These are phyloP conservation scores for Sclerotinia minor DNA, from an alignment of 2,329 filamentous ascomycete species.

Conservation along the genomic window DNA sequence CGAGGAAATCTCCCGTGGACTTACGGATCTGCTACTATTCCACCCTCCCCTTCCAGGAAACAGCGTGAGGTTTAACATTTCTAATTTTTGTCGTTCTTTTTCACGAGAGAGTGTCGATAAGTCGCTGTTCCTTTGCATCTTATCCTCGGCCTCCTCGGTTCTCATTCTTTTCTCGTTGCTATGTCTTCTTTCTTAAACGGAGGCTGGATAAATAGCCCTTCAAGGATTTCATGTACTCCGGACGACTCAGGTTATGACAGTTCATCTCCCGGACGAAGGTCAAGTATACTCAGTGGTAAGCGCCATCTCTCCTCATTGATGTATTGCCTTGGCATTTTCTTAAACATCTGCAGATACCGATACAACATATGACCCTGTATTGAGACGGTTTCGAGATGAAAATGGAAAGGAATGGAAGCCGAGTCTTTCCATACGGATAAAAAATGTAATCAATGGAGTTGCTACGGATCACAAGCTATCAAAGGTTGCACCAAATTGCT, in stretches of 20 bases:
- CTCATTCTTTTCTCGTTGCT: constrained; percentile 28
- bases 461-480: constrained; percentile 8
- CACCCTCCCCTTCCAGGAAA: constrained; percentile 8
- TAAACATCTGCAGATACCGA: constrained; percentile 4
- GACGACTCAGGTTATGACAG: constrained; percentile 29
- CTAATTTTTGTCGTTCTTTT: constrained; percentile 28
- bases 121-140: constrained; percentile 32
- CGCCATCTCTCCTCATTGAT: background rate
- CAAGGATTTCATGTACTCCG: background rate
- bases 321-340: background rate
- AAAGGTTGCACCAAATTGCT: constrained; percentile 8
- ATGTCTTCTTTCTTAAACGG: constrained; percentile 26
- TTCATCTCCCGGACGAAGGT: constrained; percentile 16
- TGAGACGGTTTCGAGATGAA: constrained; percentile 10
- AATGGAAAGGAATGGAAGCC: constrained; percentile 11
- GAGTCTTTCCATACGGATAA: constrained; percentile 18
- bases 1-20: constrained; percentile 1
- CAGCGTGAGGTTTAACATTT: constrained; percentile 19
- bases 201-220: constrained; percentile 8
- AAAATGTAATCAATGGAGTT: constrained; percentile 13
- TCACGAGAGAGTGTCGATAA: constrained; percentile 36
- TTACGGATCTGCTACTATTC: constrained; percentile 11
- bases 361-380: background rate
- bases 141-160: constrained; percentile 36
- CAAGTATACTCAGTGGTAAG: constrained; percentile 22